Evolutionary conservation across 768 basidiomycete species (phyloP), one percentile per base, ranked within the genome.

Genomic region (Suillus occidentalis): DNA sequence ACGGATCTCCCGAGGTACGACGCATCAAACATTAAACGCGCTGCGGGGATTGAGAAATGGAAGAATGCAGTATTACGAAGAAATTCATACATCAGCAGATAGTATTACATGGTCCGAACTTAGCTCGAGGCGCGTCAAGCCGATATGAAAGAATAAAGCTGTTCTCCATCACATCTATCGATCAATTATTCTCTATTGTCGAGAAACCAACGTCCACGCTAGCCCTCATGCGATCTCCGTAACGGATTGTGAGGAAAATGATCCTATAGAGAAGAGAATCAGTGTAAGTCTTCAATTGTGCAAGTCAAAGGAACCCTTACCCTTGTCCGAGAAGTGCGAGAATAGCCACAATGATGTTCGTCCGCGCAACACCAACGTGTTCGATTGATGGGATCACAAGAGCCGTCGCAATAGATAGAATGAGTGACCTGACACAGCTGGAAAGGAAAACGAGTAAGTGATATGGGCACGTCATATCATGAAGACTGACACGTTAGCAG

Each of bases 201-300:
- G 87, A 84, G 68, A 81, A 89, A 3, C 84, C 87, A 9, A 88
- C 75, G 67, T 90, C 84, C 7, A 82, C 75, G 78, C 82, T 86
- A 0, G 80, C 82, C 49, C 89, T 80, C 78, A 90, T 82, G 61
- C 79, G 76, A 36, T 81, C 80, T 4, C 88, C 89, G 52, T 89
- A 86, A 22, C 74, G 77, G 55, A 90, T 85, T 4, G 83, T 84
- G 20, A 80, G 66, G 77, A 79, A 82, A 3, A 90, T 66, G 5
- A 87, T 58, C 14, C 89, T 89, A 63, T 63, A 40, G 60, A 60
- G 22, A 34, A 55, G 61, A 7, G 85, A 87, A 59, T 63, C 49
- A 64, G 37, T 36, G 31, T 66, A 57, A 66, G 34, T 43, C 22
- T 56, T 57, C 40, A 45, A 36, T 16, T 14, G 25, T 28, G 37